Base-by-base conservation (phyloP, 306 rosid species). In the Pyrus bretschneideri region DNA sequence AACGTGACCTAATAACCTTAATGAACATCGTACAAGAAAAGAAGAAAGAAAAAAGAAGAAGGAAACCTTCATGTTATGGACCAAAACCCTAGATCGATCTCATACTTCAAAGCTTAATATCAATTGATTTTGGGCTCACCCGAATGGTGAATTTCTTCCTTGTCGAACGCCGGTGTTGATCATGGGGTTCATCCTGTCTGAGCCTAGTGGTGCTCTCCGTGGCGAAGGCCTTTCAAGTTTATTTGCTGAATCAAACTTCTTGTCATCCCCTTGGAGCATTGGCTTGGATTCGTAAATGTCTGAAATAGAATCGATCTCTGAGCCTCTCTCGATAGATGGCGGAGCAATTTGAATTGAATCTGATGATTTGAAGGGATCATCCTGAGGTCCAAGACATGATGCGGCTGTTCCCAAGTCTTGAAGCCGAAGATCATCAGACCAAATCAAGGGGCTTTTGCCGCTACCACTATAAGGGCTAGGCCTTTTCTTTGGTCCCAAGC, bases 191-290 rank as follows among this genome's bases (percentile, higher is more conserved):
- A 90, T 90, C 83, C 97, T 84, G 55, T 91, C 92, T 2, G 80
- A 78, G 3, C 78, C 85, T 76, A 80, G 78, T 10, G 76, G 86
- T 65, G 79, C 82, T 67, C 97, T 81, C 80, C 92, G 81, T 9
- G 97, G 97, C 13, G 97, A 92, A 2, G 91, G 93, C 87, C 92
- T 88, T 82, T 92, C 97, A 6, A 90, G 97, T 76, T 90, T 92
- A 74, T 75, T 85, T 7, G 88, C 81, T 5, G 76, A 78, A 62
- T 87, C 93, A 78, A 84, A 87, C 85, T 88, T 90, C 81, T 86
- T 86, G 1, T 84, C 87, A 6, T 83, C 93, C 5, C 88, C 83
- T 23, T 85, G 89, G 35, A 89, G 79, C 42, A 81, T 73, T 7
- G 88, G 88, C 87, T 92, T 92, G 22, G 97, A 62, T 79, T 90